Percentiles rank a stretch among this genome's conserved stretches.
Evolutionary conservation across 495 filamentous ascomycete species (phyloP).

Genomic region (Penicillium dipodomyicola): DNA sequence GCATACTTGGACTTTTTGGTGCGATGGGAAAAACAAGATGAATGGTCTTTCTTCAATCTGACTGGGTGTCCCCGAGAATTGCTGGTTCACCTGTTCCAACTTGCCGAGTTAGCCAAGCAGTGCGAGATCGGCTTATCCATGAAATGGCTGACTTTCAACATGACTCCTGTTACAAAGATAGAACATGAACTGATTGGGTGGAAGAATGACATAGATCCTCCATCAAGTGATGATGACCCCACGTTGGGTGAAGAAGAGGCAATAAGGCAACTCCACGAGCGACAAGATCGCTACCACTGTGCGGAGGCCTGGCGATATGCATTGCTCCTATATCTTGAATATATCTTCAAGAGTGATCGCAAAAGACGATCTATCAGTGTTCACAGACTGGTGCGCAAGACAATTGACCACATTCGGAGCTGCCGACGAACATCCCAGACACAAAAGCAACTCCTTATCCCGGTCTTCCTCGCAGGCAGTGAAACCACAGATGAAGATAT

Average conservation of each 20-base stretch:
- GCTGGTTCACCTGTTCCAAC: constrained; percentile 18
- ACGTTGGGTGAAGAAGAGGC: background rate
- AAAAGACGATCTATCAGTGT: background rate
- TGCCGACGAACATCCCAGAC: constrained; percentile 26
- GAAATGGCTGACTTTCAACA: constrained; percentile 29
- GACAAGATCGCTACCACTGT: constrained; percentile 31
- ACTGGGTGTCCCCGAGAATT: constrained; percentile 27
- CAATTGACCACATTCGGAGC: constrained; percentile 24
- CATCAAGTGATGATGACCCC: background rate
- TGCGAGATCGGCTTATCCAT: constrained; percentile 24
- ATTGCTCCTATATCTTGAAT: constrained; percentile 31
- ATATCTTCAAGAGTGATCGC: constrained; percentile 25
- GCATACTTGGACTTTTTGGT: constrained; percentile 19
- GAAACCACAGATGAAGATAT: constrained; percentile 24
- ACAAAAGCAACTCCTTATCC: constrained; percentile 29
- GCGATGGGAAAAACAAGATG: constrained; percentile 13
- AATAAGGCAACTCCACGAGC: constrained; percentile 22
- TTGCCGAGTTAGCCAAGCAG: constrained; percentile 23
- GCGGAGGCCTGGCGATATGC: constrained; percentile 31
- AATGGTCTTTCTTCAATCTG: constrained; percentile 31
- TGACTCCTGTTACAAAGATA: constrained; percentile 18
- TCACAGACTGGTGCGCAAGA: constrained; percentile 8
- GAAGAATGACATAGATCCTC: constrained; percentile 1
- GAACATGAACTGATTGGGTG: constrained; percentile 16
- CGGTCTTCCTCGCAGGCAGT: constrained; percentile 31